Evolutionary conservation across 2,329 filamentous ascomycete species (phyloP).

Genomic region (Albifimbria verrucaria): DNA sequence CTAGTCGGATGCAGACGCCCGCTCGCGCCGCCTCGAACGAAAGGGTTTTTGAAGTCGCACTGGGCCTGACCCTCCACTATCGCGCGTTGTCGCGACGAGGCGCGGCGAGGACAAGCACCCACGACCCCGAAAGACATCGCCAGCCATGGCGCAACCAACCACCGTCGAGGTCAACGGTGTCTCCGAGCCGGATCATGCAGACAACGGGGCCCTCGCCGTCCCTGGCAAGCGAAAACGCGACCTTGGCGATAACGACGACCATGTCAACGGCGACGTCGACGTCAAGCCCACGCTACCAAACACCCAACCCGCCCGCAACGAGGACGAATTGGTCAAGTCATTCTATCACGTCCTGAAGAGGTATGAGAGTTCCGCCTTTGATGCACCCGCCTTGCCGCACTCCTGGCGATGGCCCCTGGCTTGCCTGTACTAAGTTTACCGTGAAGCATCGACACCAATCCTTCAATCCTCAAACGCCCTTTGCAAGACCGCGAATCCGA

Average conservation of each 20-base stretch:
- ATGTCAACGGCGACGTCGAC: constrained; percentile 23
- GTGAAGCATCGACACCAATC: constrained; percentile 50
- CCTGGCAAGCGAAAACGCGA: constrained; percentile 60
- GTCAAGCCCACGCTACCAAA: constrained; percentile 19
- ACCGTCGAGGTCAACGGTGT: constrained; percentile 39
- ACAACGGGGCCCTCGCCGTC: constrained; percentile 27
- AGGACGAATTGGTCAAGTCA: constrained; percentile 34
- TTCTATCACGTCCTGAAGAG: constrained; percentile 35
- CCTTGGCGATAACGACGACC: constrained; percentile 35
- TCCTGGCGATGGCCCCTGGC: not conserved
- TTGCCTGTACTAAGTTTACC: constrained; percentile 23
- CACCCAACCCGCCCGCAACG: constrained; percentile 22
- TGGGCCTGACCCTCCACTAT: constrained; percentile 29
- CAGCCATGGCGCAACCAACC: constrained; percentile 39
- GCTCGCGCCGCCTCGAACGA: constrained; percentile 31
- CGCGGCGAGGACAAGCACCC: constrained; percentile 25
- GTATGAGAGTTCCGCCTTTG: constrained; percentile 23
- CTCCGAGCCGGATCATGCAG: constrained; percentile 28
- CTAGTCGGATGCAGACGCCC: constrained; percentile 27
- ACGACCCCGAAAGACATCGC: constrained; percentile 17
- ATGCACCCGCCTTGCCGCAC: constrained; percentile 3
- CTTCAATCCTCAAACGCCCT: constrained; percentile 53
- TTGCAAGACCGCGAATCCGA: constrained; percentile 40
- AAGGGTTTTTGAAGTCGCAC: constrained; percentile 38
- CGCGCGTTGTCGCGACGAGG: constrained; percentile 38